A percentile compares a stretch with the other conserved stretches of the same genome.
These are phyloP conservation scores for Xerophyta viscosa DNA, from an alignment of 106 monocot genomes.

Conservation along the genomic window DNA sequence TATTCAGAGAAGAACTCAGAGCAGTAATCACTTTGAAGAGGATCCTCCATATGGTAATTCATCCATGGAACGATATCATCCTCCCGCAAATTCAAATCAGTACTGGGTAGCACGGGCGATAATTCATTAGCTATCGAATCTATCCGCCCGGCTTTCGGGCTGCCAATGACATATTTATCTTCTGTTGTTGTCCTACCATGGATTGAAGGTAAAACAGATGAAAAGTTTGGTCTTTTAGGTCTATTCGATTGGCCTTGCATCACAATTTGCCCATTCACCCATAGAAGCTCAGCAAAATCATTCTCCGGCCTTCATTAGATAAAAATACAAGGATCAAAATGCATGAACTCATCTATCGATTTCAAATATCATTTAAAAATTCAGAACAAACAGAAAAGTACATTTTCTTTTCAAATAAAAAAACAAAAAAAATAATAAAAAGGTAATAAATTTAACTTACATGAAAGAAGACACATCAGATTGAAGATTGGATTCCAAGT, in stretches of 20 bases:
- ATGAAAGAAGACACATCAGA: too few relatives aligned
- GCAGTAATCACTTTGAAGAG: constrained; percentile 29
- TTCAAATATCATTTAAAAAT: too few relatives aligned
- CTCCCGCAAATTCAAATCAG: too few relatives aligned
- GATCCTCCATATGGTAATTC: constrained; percentile 53
- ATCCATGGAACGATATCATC: constrained; percentile 58
- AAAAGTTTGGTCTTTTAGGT: constrained; percentile 13
- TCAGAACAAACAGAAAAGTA: too few relatives aligned
- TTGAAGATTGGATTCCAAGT: background rate
- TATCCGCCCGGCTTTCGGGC: constrained; percentile 2
- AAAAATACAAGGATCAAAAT: too few relatives aligned
- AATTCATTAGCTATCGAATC: constrained; percentile 11
- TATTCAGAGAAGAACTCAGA: constrained; percentile 54
- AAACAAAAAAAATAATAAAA: background rate
- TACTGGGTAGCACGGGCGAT: constrained; percentile 6
- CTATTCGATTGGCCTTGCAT: constrained; percentile 37
- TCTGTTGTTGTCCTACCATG: constrained; percentile 19
- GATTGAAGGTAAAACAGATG: background rate
- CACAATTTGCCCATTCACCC: constrained; percentile 62
- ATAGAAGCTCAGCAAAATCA: constrained; percentile 48
- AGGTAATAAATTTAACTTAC: constrained; percentile 8
- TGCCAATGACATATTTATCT: constrained; percentile 9
- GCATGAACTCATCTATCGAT: too few relatives aligned
- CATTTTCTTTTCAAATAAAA: too few relatives aligned
- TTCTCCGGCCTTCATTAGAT: constrained; percentile 19